These are phyloP conservation scores for Penicillium turbatum DNA, from an alignment of 495 filamentous ascomycete species.

Conservation along the genomic window DNA sequence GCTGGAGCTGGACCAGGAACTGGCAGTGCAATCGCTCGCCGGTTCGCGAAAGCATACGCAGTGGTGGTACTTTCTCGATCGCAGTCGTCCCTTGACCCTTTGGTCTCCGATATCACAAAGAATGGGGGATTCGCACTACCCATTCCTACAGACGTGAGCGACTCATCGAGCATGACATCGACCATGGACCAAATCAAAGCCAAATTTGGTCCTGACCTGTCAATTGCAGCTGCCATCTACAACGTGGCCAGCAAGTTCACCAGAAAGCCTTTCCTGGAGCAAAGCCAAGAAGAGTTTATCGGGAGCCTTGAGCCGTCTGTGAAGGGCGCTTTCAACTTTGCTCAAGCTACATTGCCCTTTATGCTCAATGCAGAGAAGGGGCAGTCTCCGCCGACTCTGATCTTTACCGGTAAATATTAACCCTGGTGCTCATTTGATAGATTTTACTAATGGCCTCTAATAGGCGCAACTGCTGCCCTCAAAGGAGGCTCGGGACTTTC, in stretches of 20 bases:
- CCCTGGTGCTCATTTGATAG: background rate
- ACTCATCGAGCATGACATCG: slow-evolving; percentile 45
- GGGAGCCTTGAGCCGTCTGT: slow-evolving; percentile 39
- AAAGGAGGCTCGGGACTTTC: slow-evolving; percentile 57
- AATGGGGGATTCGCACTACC: slow-evolving; percentile 61
- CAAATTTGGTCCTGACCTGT: slow-evolving; percentile 35
- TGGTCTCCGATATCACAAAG: slow-evolving; percentile 58
- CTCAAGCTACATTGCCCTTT: slow-evolving; percentile 59
- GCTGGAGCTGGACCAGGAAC: slow-evolving; percentile 62
- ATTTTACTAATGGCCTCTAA: background rate
- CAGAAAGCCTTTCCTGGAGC: slow-evolving; percentile 64
- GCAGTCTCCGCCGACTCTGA: slow-evolving; percentile 58
- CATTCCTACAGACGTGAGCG: slow-evolving; percentile 57
- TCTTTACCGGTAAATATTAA: slow-evolving; percentile 50
- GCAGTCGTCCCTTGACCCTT: slow-evolving; percentile 49
- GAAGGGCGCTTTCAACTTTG: slow-evolving; percentile 64
- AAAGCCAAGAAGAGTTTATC: slow-evolving; percentile 52
- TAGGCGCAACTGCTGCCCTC: slow-evolving; percentile 66
- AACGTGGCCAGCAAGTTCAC: slow-evolving; percentile 60
- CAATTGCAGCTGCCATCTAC: slow-evolving; percentile 64
- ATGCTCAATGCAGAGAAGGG: slow-evolving; percentile 47
- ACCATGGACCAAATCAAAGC: slow-evolving; percentile 55
- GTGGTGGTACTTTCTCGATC: slow-evolving; percentile 64
- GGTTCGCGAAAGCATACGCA: slow-evolving; percentile 60
- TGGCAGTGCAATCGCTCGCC: slow-evolving; percentile 44